phyloP scores from a whole-genome alignment of 148 eudicot species.

The Salicornia ramosissima region DNA sequence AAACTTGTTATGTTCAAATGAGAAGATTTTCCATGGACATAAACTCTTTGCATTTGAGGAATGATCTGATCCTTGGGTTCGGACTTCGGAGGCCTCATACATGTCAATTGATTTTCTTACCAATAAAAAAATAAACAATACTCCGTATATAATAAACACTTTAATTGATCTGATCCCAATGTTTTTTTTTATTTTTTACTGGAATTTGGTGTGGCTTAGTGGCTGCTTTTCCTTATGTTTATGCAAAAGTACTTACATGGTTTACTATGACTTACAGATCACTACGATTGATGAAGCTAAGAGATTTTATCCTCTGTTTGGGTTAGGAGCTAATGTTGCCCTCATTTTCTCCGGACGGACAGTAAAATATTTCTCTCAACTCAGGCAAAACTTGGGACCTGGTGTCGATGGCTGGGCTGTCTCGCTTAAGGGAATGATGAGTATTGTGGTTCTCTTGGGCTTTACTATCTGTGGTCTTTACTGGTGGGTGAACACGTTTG shows the following conservation, averaged over 20 bases:
- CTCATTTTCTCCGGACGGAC: slow-evolving; percentile 97
- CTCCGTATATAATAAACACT: no score
- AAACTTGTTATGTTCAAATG: no score
- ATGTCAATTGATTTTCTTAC: no score
- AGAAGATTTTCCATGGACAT: no score
- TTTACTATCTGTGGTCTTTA: slow-evolving; percentile 65
- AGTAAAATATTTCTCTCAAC: slow-evolving; percentile 85
- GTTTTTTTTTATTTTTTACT: no score
- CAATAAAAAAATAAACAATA: no score
- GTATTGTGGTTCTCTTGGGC: slow-evolving; percentile 91
- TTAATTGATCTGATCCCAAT: no score
- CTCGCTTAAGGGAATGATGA: slow-evolving; percentile 95
- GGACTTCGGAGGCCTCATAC: no score
- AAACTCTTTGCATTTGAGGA: no score
- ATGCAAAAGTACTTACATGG: slow-evolving; percentile 1
- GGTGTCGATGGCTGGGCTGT: slow-evolving; percentile 99
- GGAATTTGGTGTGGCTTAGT: neutral
- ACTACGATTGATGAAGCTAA: slow-evolving; percentile 97
- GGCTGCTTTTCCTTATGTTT: neutral
- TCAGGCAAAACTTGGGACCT: slow-evolving; percentile 76
- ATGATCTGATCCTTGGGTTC: no score
- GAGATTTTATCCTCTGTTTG: slow-evolving; percentile 87
- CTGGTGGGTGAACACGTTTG: slow-evolving; percentile 93
- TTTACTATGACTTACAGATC: slow-evolving; percentile 47
- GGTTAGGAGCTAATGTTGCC: slow-evolving; percentile 97